phyloP scores from a whole-genome alignment of 768 basidiomycete species.

The Xanthoconium stramineum region DNA sequence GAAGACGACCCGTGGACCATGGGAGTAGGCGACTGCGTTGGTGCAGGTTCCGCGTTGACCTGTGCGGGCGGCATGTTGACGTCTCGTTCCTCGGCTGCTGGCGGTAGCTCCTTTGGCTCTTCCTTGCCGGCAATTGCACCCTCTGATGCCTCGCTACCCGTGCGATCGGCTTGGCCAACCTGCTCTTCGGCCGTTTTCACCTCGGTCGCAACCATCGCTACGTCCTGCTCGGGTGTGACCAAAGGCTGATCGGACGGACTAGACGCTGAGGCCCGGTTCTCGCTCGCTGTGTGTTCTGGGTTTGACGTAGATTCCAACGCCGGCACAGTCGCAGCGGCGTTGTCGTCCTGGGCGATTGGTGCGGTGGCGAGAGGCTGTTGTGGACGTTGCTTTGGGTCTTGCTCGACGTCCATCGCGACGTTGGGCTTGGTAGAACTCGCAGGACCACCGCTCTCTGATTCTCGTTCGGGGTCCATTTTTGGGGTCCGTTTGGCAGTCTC shows the following conservation, averaged over 20 bases:
- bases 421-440: background rate
- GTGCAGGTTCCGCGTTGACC: constrained; percentile 8
- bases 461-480: constrained; percentile 24
- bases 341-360: background rate
- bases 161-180: constrained; percentile 9
- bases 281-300: constrained; percentile 10
- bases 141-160: background rate
- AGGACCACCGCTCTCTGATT: background rate
- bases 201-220: constrained; percentile 24
- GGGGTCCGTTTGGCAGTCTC: constrained; percentile 7
- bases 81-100: constrained; percentile 20
- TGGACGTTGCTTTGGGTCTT: constrained; percentile 7
- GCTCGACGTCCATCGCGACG: constrained; percentile 25
- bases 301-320: background rate
- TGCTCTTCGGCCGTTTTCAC: constrained; percentile 14
- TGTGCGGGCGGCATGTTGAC: constrained; percentile 23
- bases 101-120: constrained; percentile 5
- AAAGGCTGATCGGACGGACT: constrained; percentile 24
- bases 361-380: background rate
- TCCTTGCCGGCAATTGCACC: background rate
- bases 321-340: background rate
- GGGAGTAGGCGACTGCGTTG: constrained; percentile 9
- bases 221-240: constrained; percentile 20
- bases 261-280: background rate
- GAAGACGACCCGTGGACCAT: constrained; percentile 12